Evolutionary conservation across 129 eudicot species (phyloP).

Genomic region (Scalesia atractyloides): DNA sequence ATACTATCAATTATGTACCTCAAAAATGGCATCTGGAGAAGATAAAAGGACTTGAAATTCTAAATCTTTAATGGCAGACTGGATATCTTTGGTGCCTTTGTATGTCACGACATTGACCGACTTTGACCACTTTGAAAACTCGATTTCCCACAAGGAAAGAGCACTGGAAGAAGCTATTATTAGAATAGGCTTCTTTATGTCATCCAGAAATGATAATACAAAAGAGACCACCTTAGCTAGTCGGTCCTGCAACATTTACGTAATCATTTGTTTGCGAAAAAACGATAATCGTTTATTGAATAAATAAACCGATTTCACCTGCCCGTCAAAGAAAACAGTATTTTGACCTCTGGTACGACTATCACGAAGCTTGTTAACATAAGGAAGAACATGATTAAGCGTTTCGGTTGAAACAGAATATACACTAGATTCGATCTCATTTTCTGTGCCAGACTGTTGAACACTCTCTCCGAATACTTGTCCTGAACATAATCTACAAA

Average conservation of each 20-base stretch:
- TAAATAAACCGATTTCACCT: constrained; percentile 13
- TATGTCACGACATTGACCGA: constrained; percentile 29
- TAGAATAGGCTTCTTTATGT: constrained; percentile 27
- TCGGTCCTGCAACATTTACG: constrained; percentile 28
- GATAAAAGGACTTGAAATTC: constrained; percentile 42
- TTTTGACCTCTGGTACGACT: constrained; percentile 36
- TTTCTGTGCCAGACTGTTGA: constrained; percentile 36
- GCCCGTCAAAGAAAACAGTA: constrained; percentile 37
- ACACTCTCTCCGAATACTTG: constrained; percentile 44
- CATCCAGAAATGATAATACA: constrained; percentile 28
- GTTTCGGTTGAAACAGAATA: constrained; percentile 32
- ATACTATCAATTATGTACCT: constrained; percentile 23
- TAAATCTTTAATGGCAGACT: constrained; percentile 26
- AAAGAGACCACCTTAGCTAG: constrained; percentile 34
- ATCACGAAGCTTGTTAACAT: constrained; percentile 44
- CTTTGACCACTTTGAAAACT: constrained; percentile 34
- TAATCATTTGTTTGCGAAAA: neutral
- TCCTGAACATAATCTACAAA: constrained; percentile 33
- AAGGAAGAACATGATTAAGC: constrained; percentile 30
- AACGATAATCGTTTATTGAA: neutral
- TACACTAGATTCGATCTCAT: constrained; percentile 36
- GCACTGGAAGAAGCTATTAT: constrained; percentile 22
- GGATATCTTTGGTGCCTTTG: constrained; percentile 33
- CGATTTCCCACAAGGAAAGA: constrained; percentile 40
- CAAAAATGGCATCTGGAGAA: constrained; percentile 26